A percentile compares a stretch with the other conserved stretches of the same genome.
These are phyloP conservation scores for Pseudogymnoascus sp. DNA, from an alignment of 2,329 filamentous ascomycete species.

Conservation along the genomic window DNA sequence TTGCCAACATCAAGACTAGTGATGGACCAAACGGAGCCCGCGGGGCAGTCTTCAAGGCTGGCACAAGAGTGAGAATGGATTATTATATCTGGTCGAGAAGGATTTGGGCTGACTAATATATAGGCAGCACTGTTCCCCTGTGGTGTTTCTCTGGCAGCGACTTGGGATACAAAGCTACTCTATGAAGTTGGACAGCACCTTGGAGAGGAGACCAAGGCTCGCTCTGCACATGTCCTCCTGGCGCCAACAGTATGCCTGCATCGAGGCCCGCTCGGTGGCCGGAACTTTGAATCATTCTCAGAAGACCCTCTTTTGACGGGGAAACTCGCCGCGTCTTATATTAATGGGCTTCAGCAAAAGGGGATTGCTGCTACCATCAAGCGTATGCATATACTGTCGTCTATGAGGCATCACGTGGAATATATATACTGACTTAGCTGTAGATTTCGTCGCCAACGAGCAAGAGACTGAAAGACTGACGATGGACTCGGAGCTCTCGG, in stretches of 20 bases:
- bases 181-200: constrained; percentile 63
- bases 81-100: neutral
- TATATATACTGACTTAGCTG: constrained; percentile 11
- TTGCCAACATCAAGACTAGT: constrained; percentile 59
- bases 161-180: constrained; percentile 68
- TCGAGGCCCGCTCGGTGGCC: constrained; percentile 71
- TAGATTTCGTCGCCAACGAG: constrained; percentile 65
- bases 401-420: neutral
- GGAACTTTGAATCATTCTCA: constrained; percentile 81
- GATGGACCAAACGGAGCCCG: constrained; percentile 66
- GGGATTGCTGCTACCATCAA: constrained; percentile 73
- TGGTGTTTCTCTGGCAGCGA: constrained; percentile 69
- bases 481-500: constrained; percentile 56
- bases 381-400: constrained; percentile 39
- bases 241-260: constrained; percentile 78
- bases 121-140: constrained; percentile 73
- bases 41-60: constrained; percentile 61
- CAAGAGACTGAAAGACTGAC: constrained; percentile 62
- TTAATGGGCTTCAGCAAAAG: constrained; percentile 65
- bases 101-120: constrained; percentile 13
- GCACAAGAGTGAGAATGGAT: constrained; percentile 44
- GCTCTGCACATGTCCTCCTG: constrained; percentile 66
- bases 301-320: constrained; percentile 75
- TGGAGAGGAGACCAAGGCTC: constrained; percentile 63
- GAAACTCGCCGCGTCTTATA: constrained; percentile 63